Base-by-base conservation (phyloP, 441 rosid genomes). In the Syzygium malaccense region DNA sequence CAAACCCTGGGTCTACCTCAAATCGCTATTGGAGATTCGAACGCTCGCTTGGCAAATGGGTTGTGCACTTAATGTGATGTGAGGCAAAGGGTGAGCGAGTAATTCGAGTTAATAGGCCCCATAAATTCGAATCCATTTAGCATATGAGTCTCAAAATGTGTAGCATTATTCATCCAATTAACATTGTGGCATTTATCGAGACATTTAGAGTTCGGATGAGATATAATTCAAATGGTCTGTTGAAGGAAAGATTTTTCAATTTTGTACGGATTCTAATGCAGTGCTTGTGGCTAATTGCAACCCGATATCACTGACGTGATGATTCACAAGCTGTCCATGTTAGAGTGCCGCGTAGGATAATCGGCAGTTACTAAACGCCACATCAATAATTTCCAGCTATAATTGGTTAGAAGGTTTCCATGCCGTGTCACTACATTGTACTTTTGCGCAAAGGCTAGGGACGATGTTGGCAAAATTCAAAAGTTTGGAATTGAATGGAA, bases 401-500 rank as follows among this genome's bases (percentile, higher is more conserved):
- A 37, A 71, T 37, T 71, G 14, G 5, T 0, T 1, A 0, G 7
- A 75, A 75, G n/a, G n/a, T 75, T 75, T 41, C 1, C n/a, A 41
- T 4, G 5, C 0, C 0, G 13, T 10, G 14, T 41, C 11, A 23
- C 2, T 75, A 6, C 1, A 11, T 37, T 71, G 1, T 1, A 13
- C 23, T 75, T 75, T 41, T 0, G 3, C 5, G 4, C 1, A 75
- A 6, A 13, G 0, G 0, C 1, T 75, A 1, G 12, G 17, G 3
- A 6, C 3, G 25, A 20, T 6, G 20, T 1, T 3, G 2, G 4
- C 2, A 37, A 71, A 37, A 71, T 0, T 37, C 0, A 71, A 37
- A 3, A 3, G 0, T 20, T 37, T 20, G 0, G 0, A 15, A 37
- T 1, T 3, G 15, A 26, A 26, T 26, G 5, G 3, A 28, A 5